Evolutionary conservation across 768 basidiomycete genomes (phyloP), one percentile per base, ranked within the genome.

Genomic region (Tulasnella calospora): DNA sequence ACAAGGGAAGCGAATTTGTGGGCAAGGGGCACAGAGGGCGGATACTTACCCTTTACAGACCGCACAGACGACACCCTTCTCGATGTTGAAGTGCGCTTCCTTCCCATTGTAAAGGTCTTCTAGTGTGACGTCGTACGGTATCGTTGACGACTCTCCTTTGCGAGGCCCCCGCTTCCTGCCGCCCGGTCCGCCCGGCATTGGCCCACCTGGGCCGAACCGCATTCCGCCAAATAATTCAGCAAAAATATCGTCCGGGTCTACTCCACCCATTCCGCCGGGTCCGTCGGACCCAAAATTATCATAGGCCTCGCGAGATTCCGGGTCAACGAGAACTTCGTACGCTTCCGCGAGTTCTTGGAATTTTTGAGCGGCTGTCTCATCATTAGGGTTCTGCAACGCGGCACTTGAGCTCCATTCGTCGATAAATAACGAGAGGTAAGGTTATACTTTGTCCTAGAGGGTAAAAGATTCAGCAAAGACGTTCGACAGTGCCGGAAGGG

Each of bases 21-120:
- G 38, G 19, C 73, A 76, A 78, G 38, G 72, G 36, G 41, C 57
- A 33, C 5, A 40, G 61, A 27, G 46, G 61, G 61, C 27, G 30
- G 19, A 69, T 27, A 83, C 88, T 71, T 81, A 93, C 92, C 96
- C 97, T 83, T 91, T 91, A 84, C 97, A 99, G 17, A 85, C 84
- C 19, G 86, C 86, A 84, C 97, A 98, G 2, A 93, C 85, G 12
- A 92, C 85, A 82, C 95, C 91, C 82, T 94, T 92, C 85, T 97
- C 95, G 87, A 98, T 89, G 81, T 90, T 93, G 86, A 98, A 90
- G 83, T 91, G 93, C 78, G 96, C 91, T 13, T 88, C 89, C 84
- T 96, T 96, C 40, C 96, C 97, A 78, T 92, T 93, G 85, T 95
- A 98, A 30, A 96, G 86, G 83, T 99, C 96, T 84, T 98, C 96